phyloP scores from a whole-genome alignment of 805 yeast species.

The Cyberlindnera maclurae region DNA sequence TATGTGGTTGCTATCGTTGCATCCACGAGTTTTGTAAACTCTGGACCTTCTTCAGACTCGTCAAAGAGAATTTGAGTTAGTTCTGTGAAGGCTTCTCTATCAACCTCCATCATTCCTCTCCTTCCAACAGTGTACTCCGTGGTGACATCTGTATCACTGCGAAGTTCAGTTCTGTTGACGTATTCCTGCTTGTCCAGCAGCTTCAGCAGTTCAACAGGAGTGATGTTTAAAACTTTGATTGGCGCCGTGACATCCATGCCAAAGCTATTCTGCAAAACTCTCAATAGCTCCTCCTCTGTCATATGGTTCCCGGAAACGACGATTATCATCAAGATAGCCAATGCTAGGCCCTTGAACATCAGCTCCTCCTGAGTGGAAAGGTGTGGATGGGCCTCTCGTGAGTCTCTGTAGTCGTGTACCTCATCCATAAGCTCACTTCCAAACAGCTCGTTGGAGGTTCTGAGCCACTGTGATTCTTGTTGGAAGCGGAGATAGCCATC shows the following conservation, averaged over 20 bases:
- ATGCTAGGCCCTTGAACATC: slow-evolving; percentile 15
- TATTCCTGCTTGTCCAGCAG: slow-evolving; percentile 22
- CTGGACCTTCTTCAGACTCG: slow-evolving; percentile 14
- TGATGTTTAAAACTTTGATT: slow-evolving; percentile 9
- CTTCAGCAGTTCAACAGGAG: slow-evolving; percentile 18
- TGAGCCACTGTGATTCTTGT: slow-evolving; percentile 14
- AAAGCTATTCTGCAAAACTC: slow-evolving; percentile 33
- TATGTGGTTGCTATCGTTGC: slow-evolving; percentile 15
- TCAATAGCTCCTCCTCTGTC: slow-evolving; percentile 35
- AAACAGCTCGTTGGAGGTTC: slow-evolving; percentile 9
- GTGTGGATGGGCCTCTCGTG: slow-evolving; percentile 13
- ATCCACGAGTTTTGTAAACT: slow-evolving; percentile 9
- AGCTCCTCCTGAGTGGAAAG: slow-evolving; percentile 14
- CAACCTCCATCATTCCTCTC: slow-evolving; percentile 23
- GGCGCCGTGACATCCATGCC: slow-evolving; percentile 12
- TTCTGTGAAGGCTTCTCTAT: slow-evolving; percentile 18
- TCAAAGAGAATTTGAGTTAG: slow-evolving; percentile 20
- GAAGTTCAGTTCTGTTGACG: slow-evolving; percentile 16
- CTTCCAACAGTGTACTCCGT: slow-evolving; percentile 26
- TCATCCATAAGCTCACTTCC: slow-evolving; percentile 19
- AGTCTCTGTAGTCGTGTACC: slow-evolving; percentile 20
- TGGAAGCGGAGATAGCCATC: slow-evolving; percentile 12
- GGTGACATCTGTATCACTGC: slow-evolving; percentile 18
- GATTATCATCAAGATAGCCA: slow-evolving; percentile 18
- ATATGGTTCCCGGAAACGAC: slow-evolving; percentile 23